Conservation (phyloP, 371 early-diverging fungal genomes). For the Mortierella sp. region DNA sequence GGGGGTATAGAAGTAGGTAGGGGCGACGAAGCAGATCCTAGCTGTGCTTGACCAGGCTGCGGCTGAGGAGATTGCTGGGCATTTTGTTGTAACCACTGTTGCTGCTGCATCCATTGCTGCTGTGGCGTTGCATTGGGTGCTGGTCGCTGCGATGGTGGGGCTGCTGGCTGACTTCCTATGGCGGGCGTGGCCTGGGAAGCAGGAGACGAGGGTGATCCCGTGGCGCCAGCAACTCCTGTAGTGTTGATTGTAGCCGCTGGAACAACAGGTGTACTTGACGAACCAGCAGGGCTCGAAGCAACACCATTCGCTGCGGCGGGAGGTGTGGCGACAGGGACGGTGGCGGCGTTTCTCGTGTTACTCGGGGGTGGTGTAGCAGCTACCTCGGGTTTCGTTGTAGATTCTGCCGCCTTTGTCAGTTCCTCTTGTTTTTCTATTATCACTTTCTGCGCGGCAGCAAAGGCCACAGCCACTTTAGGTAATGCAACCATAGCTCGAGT, state of each 20-base stretch:
- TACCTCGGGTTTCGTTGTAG: slow-evolving; percentile 1
- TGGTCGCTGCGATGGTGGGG: slow-evolving; percentile 15
- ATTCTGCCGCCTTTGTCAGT: background rate
- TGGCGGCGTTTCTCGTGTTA: background rate
- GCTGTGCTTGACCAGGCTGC: background rate
- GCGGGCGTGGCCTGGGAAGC: slow-evolving; percentile 19
- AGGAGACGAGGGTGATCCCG: slow-evolving; percentile 8
- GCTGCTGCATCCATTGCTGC: slow-evolving; percentile 37
- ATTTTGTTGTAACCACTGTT: slow-evolving; percentile 21
- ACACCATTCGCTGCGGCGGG: slow-evolving; percentile 1
- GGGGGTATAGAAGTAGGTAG: slow-evolving; percentile 20
- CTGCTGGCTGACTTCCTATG: slow-evolving; percentile 24
- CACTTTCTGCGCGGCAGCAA: slow-evolving; percentile 34
- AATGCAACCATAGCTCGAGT: slow-evolving; percentile 41
- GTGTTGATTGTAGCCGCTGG: background rate
- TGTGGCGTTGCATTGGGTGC: slow-evolving; percentile 24
- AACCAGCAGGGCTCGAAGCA: background rate
- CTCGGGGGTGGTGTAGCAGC: background rate
- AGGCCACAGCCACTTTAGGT: slow-evolving; percentile 47
- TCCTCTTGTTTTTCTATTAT: slow-evolving; percentile 17
- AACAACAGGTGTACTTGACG: slow-evolving; percentile 1
- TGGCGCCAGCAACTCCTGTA: background rate
- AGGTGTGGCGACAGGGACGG: background rate
- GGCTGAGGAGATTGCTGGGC: slow-evolving; percentile 12
- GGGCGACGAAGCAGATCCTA: slow-evolving; percentile 1